Evolutionary conservation across 768 basidiomycete species (phyloP).

Genomic region (Phlegmacium glaucopus): DNA sequence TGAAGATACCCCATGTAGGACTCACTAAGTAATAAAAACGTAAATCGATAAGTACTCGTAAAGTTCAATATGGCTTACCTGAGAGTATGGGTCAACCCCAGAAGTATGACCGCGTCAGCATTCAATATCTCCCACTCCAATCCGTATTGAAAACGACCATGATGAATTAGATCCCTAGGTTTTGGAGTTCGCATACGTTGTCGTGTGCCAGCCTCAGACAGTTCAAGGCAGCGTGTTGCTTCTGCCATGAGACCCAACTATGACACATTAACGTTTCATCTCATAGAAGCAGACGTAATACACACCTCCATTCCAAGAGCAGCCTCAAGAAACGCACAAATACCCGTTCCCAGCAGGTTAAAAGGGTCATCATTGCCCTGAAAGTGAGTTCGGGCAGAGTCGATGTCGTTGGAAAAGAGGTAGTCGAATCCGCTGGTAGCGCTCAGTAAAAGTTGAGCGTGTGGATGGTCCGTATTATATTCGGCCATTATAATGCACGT

Average conservation of each 20-base stretch:
- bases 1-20: slow-evolving; percentile 78
- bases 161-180: slow-evolving; percentile 30
- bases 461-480: slow-evolving; percentile 17
- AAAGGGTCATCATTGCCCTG: slow-evolving; percentile 56
- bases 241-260: slow-evolving; percentile 62
- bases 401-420: slow-evolving; percentile 68
- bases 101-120: slow-evolving; percentile 67
- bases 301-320: slow-evolving; percentile 78
- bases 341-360: slow-evolving; percentile 69
- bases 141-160: slow-evolving; percentile 49
- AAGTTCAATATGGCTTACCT: slow-evolving; percentile 41
- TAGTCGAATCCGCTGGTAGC: slow-evolving; percentile 58
- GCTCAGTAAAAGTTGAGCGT: slow-evolving; percentile 28
- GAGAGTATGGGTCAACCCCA: slow-evolving; percentile 68
- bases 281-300: neutral
- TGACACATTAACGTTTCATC: neutral
- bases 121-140: slow-evolving; percentile 76
- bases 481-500: too few relatives aligned
- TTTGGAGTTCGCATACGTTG: slow-evolving; percentile 38
- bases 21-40: slow-evolving; percentile 44
- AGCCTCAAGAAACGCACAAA: slow-evolving; percentile 72
- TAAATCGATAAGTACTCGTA: neutral
- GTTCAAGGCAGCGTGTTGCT: slow-evolving; percentile 51
- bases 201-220: slow-evolving; percentile 60
- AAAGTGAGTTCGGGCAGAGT: slow-evolving; percentile 49